Conservation (phyloP, 176 grass and related monocot genomes). For the Aegilops tauschii region DNA sequence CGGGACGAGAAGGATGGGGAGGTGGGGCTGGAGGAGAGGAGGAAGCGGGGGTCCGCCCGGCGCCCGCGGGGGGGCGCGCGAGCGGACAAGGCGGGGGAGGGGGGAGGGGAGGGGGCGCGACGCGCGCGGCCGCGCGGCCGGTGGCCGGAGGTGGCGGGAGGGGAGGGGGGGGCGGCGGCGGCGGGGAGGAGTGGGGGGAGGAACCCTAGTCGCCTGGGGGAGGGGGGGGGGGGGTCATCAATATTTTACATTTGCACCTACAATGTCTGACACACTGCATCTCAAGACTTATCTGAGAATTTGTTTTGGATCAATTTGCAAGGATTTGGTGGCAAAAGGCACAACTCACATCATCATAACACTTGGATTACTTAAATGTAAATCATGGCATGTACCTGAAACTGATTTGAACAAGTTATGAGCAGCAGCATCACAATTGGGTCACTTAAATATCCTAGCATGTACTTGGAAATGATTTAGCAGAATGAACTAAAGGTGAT, state of each 20-base stretch:
- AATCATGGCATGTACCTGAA: background rate
- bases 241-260: background rate
- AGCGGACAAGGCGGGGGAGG: too few species aligned
- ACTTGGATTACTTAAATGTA: background rate
- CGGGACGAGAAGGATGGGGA: too few species aligned
- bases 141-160: too few species aligned
- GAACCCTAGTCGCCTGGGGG: too few species aligned
- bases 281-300: background rate
- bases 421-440: background rate
- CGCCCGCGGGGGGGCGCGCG: too few species aligned
- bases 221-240: background rate
- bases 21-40: too few species aligned
- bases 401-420: background rate
- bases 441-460: background rate
- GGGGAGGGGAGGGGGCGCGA: too few species aligned
- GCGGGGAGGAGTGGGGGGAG: too few species aligned
- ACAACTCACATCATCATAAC: background rate
- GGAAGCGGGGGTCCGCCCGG: too few species aligned
- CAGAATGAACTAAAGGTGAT: background rate
- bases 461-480: background rate
- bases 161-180: too few species aligned
- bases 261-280: background rate
- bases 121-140: too few species aligned
- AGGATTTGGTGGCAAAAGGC: background rate
- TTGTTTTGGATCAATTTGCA: background rate